phyloP scores from a whole-genome alignment of 345 rosid species.

The Mallotus nudiflorus region DNA sequence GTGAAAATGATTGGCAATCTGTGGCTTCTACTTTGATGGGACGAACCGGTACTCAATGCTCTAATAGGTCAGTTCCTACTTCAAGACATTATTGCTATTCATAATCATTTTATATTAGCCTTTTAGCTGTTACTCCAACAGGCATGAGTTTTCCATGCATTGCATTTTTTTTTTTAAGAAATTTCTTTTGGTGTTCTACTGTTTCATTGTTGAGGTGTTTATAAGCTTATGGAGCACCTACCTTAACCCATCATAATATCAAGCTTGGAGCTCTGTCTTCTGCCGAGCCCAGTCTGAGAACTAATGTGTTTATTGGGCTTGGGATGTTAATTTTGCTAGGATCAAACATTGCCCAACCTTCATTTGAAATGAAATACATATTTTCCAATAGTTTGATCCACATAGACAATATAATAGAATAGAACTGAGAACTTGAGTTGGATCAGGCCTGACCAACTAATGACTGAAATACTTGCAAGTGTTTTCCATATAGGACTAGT shows the following conservation, averaged over 20 bases:
- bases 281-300: neutral
- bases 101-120: neutral
- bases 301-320: no score
- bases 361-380: neutral
- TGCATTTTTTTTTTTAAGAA: neutral
- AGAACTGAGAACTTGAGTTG: neutral
- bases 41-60: slow-evolving; percentile 86
- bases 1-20: slow-evolving; percentile 82
- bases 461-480: neutral
- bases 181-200: neutral
- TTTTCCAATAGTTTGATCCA: neutral
- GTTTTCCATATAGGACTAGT: neutral
- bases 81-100: neutral
- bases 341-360: neutral
- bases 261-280: neutral
- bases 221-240: neutral
- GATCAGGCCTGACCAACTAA: no score
- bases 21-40: slow-evolving; percentile 72
- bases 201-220: neutral
- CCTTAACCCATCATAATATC: neutral
- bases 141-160: neutral
- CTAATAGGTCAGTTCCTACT: slow-evolving; percentile 68
- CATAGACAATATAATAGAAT: neutral
- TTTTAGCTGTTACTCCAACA: neutral
- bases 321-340: neutral